Percentiles rank a stretch among this genome's conserved stretches.
phyloP scores from a whole-genome alignment of 192 early-diverging fungal species.

The Pilaira anomala region DNA sequence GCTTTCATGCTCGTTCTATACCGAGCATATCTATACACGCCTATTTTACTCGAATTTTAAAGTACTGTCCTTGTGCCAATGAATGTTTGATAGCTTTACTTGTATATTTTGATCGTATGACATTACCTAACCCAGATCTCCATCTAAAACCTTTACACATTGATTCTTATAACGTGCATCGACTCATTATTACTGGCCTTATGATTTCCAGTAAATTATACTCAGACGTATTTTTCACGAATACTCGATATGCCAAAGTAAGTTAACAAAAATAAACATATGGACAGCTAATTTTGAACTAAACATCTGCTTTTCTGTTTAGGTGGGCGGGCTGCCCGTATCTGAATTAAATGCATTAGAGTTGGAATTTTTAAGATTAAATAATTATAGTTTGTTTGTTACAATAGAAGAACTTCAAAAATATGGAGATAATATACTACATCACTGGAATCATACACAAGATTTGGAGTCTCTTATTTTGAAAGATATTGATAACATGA shows the following conservation, averaged over 20 bases:
- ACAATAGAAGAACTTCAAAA: constrained; percentile 76
- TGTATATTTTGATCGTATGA: constrained; percentile 88
- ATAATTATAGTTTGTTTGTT: constrained; percentile 78
- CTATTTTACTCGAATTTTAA: constrained; percentile 84
- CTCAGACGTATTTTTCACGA: constrained; percentile 92
- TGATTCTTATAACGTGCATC: constrained; percentile 88
- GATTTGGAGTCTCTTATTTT: too few species aligned
- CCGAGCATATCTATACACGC: constrained; percentile 86
- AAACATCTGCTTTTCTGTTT: constrained; percentile 30
- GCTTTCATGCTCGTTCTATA: constrained; percentile 88
- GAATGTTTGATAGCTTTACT: constrained; percentile 86
- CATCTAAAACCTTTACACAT: constrained; percentile 62
- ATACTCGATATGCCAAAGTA: constrained; percentile 82
- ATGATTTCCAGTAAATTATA: constrained; percentile 90
- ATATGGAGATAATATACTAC: constrained; percentile 69
- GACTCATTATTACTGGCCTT: constrained; percentile 84
- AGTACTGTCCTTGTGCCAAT: constrained; percentile 91
- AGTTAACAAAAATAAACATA: not conserved
- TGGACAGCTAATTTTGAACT: not conserved
- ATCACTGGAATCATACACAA: constrained; percentile 40
- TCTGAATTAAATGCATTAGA: constrained; percentile 86
- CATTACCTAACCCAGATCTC: constrained; percentile 61
- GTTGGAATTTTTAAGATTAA: constrained; percentile 78
- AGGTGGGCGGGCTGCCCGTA: constrained; percentile 82
- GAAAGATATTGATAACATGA: too few species aligned